Conservation (phyloP, 371 early-diverging fungal species). For the Syncephalastrum sp. region DNA sequence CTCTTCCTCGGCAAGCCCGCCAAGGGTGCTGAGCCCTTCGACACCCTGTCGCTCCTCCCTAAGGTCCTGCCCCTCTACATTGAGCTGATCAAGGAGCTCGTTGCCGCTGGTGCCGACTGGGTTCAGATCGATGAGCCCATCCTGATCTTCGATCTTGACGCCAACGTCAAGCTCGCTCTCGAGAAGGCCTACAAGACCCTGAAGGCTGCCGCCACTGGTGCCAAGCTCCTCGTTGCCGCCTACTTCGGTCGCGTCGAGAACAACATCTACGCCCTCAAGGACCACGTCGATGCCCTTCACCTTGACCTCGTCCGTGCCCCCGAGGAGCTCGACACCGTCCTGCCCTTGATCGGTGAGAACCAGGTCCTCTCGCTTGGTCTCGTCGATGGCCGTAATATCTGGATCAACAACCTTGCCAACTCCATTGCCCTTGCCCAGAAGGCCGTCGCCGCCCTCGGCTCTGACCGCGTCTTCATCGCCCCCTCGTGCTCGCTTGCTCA, state of each 20-base stretch:
- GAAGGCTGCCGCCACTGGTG: constrained; percentile 45
- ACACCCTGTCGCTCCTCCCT: constrained; percentile 72
- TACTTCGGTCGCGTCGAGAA: constrained; percentile 89
- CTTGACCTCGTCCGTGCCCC: constrained; percentile 90
- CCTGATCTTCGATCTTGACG: constrained; percentile 75
- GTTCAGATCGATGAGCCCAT: constrained; percentile 94
- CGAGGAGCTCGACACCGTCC: constrained; percentile 73
- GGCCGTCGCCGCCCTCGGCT: constrained; percentile 66
- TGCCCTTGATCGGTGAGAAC: constrained; percentile 51
- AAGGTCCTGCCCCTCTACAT: constrained; percentile 79
- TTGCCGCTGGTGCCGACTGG: constrained; percentile 87
- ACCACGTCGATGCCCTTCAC: constrained; percentile 84
- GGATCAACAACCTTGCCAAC: constrained; percentile 85
- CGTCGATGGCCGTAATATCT: constrained; percentile 95
- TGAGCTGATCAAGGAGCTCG: constrained; percentile 73
- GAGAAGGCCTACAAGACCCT: constrained; percentile 69
- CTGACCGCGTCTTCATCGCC: constrained; percentile 77
- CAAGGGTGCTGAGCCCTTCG: constrained; percentile 62
- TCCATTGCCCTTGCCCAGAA: constrained; percentile 69
- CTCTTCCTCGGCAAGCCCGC: constrained; percentile 82
- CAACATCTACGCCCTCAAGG: constrained; percentile 68
- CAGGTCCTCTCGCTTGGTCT: constrained; percentile 86
- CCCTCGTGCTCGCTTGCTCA: constrained; percentile 94
- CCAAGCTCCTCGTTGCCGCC: constrained; percentile 83
- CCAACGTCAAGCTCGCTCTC: constrained; percentile 46